Percentiles rank a stretch among this genome's conserved stretches.
phyloP scores from a whole-genome alignment of 305 asterid species.

The Solanum hybrid region DNA sequence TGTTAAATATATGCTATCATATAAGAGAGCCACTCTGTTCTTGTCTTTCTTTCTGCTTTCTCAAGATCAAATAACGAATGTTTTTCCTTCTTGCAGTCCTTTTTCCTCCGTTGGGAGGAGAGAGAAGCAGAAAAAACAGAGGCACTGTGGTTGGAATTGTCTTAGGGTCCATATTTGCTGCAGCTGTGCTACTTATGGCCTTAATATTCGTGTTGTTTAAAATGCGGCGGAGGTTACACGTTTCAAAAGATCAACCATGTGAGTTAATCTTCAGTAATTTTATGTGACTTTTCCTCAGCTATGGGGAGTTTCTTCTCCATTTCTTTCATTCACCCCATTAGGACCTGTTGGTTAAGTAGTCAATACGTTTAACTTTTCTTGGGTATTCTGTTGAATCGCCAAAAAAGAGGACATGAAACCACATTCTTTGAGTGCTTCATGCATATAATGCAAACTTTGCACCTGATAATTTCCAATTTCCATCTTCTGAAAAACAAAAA shows the following conservation, averaged over 20 bases:
- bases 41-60: background rate
- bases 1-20: background rate
- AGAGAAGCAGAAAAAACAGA: background rate
- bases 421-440: background rate
- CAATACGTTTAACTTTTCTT: background rate
- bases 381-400: background rate
- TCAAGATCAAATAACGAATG: background rate
- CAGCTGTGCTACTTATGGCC: background rate
- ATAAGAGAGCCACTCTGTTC: background rate
- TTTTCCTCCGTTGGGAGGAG: background rate
- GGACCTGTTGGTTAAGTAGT: background rate
- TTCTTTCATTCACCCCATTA: background rate
- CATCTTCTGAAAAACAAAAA: background rate
- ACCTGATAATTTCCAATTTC: background rate
- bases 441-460: background rate
- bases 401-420: background rate
- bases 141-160: background rate
- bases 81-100: conserved; percentile 2
- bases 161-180: conserved; percentile 2
- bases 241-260: background rate
- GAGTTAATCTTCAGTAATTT: background rate
- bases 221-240: background rate
- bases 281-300: background rate
- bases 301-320: background rate
- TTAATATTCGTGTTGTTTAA: background rate